A percentile compares a stretch with the other conserved stretches of the same genome.
These are phyloP conservation scores for Neurospora sp. DNA, from an alignment of 495 filamentous ascomycete genomes.

Conservation along the genomic window DNA sequence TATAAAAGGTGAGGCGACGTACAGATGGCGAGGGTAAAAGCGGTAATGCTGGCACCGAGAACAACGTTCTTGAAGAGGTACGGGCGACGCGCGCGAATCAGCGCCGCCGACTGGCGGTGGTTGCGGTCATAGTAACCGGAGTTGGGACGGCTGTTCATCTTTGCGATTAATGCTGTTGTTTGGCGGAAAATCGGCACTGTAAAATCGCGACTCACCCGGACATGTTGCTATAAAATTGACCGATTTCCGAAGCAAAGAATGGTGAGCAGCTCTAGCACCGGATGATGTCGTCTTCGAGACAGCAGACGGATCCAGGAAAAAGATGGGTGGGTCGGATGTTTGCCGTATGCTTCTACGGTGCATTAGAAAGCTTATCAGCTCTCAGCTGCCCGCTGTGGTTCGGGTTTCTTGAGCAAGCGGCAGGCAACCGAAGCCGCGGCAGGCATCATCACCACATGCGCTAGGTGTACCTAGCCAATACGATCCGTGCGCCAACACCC, in stretches of 20 bases:
- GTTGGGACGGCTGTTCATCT: not conserved
- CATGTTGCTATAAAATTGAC: conserved; percentile 6
- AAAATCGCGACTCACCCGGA: conserved; percentile 8
- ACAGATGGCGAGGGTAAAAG: conserved; percentile 75
- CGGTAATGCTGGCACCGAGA: conserved; percentile 59
- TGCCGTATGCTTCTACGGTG: not conserved
- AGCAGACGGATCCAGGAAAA: conserved; percentile 1
- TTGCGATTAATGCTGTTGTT: not conserved
- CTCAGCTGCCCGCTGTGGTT: not conserved
- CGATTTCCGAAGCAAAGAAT: not conserved
- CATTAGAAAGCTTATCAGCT: not conserved
- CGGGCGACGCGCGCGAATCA: conserved; percentile 82
- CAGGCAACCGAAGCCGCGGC: not conserved
- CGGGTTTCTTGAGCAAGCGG: not conserved
- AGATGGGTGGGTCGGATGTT: conserved; percentile 5
- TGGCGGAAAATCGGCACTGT: not conserved
- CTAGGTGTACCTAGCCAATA: not conserved
- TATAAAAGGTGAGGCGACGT: conserved; percentile 1
- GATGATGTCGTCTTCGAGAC: not conserved
- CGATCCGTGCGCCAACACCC: not conserved
- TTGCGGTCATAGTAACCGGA: conserved; percentile 86
- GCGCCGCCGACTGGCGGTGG: conserved; percentile 67
- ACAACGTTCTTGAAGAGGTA: conserved; percentile 83
- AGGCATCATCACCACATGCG: not conserved
- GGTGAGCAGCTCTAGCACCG: not conserved